Evolutionary conservation across 805 yeast species (phyloP).

Genomic region (Pichia nakasei): DNA sequence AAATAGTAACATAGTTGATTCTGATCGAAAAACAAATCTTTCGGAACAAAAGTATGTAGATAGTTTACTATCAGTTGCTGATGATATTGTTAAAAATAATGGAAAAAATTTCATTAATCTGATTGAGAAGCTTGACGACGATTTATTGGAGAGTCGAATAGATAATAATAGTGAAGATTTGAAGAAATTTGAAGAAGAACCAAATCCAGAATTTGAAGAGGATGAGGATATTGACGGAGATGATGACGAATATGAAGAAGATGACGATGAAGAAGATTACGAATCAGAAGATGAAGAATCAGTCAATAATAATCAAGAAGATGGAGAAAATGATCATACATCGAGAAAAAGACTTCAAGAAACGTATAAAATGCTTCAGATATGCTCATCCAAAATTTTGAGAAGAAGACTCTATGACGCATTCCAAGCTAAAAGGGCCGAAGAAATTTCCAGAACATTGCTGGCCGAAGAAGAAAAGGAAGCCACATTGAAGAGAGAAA

Average conservation of each 20-base stretch:
- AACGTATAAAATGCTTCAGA: constrained; percentile 69
- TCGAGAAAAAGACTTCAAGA: constrained; percentile 64
- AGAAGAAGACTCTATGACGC: constrained; percentile 67
- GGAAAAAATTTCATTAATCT: constrained; percentile 72
- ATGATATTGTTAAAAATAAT: constrained; percentile 66
- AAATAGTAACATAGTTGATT: background rate
- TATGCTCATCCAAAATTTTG: constrained; percentile 70
- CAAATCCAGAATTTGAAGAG: constrained; percentile 10
- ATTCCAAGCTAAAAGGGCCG: constrained; percentile 72
- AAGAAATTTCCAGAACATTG: constrained; percentile 54
- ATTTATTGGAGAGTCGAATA: background rate
- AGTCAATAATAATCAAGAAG: constrained; percentile 23
- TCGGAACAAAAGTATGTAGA: background rate
- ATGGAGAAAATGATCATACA: constrained; percentile 37
- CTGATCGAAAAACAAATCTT: background rate
- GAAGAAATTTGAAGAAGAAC: constrained; percentile 5
- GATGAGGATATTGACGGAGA: constrained; percentile 7
- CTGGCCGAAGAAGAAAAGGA: constrained; percentile 66
- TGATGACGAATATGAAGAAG: constrained; percentile 13
- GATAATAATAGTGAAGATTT: background rate
- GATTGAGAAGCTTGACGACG: constrained; percentile 64
- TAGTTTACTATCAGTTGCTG: constrained; percentile 46
- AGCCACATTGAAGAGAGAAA: constrained; percentile 52
- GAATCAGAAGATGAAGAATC: constrained; percentile 12
- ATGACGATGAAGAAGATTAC: constrained; percentile 16